These are phyloP conservation scores for Calonectria honghensis DNA, from an alignment of 2,329 filamentous ascomycete genomes.

Conservation along the genomic window DNA sequence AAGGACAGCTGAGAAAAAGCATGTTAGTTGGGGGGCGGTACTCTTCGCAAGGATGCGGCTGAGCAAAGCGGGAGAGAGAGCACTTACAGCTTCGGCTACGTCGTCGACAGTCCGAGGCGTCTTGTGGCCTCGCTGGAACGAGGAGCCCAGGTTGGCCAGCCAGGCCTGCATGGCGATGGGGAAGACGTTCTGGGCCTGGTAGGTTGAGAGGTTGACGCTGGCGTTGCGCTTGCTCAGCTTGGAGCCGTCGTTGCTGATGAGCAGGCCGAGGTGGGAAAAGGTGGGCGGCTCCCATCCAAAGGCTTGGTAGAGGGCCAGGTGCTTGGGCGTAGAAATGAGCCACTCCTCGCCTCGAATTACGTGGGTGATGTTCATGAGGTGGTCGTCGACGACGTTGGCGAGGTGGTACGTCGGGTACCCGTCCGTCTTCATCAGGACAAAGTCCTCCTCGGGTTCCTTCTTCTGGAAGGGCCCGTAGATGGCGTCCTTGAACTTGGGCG, in stretches of 20 bases:
- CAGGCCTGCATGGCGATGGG: slow-evolving; percentile 82
- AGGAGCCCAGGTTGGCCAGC: slow-evolving; percentile 79
- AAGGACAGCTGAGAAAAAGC: slow-evolving; percentile 79
- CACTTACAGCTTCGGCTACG: slow-evolving; percentile 79
- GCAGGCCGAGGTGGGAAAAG: slow-evolving; percentile 88
- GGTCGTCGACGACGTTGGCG: slow-evolving; percentile 97
- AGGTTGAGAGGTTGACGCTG: slow-evolving; percentile 70
- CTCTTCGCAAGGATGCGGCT: background rate
- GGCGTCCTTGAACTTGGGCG: slow-evolving; percentile 82
- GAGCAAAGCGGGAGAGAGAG: background rate
- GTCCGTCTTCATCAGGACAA: slow-evolving; percentile 92
- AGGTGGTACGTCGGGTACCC: slow-evolving; percentile 97
- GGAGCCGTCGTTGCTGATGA: slow-evolving; percentile 80
- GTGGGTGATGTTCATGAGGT: slow-evolving; percentile 95
- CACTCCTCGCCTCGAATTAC: slow-evolving; percentile 97
- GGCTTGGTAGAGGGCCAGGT: slow-evolving; percentile 82
- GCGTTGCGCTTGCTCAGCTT: slow-evolving; percentile 91
- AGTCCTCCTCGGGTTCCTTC: slow-evolving; percentile 80
- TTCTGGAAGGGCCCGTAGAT: slow-evolving; percentile 83
- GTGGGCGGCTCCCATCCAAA: slow-evolving; percentile 83
- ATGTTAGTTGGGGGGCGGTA: background rate
- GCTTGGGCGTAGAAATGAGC: slow-evolving; percentile 92
- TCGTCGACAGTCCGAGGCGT: slow-evolving; percentile 74
- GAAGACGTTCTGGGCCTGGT: slow-evolving; percentile 67
- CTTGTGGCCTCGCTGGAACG: slow-evolving; percentile 54